Evolutionary conservation across 1,139 yeast genomes (phyloP), one percentile per base, ranked within the genome.

Genomic region (Candida frijolesensis): DNA sequence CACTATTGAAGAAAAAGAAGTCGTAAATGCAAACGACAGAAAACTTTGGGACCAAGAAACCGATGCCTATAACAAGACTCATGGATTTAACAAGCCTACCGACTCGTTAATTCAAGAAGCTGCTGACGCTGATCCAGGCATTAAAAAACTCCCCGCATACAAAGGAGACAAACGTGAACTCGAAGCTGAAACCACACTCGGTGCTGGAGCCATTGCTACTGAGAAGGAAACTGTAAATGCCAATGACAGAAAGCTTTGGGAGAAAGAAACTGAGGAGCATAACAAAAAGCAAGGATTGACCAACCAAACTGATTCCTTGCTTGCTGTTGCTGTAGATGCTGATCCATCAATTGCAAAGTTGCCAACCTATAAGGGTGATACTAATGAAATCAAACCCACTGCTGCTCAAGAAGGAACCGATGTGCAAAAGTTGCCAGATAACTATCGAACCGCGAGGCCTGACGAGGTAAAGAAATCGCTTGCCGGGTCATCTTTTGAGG

Each of bases 41-140:
- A 35, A 22, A 1, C 42, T 29, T 9, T 52, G 58, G 47, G 72
- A 67, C 46, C 61, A 57, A 1, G 66, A 60, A 14, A 63, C 66
- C 32, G 61, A 56, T 29, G 61, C 60, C 3, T 59, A 66, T 59
- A 69, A 70, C 61, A 67, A 63, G 54, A 55, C 67, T 54, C 68
- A 61, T 44, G 72, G 71, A 3, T 52, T 57, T 50, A 55, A 56
- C 38, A 54, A 62, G 46, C 66, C 63, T 30, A 55, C 62, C 43
- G 62, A 66, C 46, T 62, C 68, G 6, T 59, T 69, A 54, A 58
- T 69, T 42, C 69, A 67, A 39, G 63, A 64, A 38, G 73, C 71
- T 22, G 70, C 62, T 45, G 63, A 58, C 11, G 49, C 49, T 15
- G 59, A 59, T 42, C 68, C 70, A 1, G 56, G 46, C 11, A 60